Conservation (phyloP, 352 stramenopile genomes). For the Phytophthora fragariaefolia region DNA sequence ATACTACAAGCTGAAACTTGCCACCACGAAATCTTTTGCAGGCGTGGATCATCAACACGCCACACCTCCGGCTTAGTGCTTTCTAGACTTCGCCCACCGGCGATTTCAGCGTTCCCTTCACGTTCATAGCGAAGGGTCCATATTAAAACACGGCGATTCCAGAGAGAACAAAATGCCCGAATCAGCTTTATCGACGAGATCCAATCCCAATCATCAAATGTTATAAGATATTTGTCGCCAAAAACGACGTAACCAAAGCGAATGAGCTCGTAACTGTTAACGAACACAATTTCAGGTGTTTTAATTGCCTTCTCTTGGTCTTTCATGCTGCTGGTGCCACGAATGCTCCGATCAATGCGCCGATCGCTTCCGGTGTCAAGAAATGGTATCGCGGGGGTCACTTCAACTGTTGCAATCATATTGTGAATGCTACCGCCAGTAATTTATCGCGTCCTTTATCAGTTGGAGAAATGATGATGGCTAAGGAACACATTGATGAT, state of each 20-base stretch:
- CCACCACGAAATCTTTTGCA: conserved; percentile 17
- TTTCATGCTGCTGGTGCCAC: too few relatives aligned
- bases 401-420: too few relatives aligned
- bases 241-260: conserved; percentile 35
- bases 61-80: conserved; percentile 12
- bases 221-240: conserved; percentile 27
- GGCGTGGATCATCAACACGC: conserved; percentile 17
- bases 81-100: not conserved
- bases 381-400: too few relatives aligned
- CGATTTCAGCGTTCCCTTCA: not conserved
- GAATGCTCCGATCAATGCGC: too few relatives aligned
- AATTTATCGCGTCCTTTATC: too few relatives aligned
- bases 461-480: too few relatives aligned
- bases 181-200: conserved; percentile 19
- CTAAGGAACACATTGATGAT: not conserved
- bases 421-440: too few relatives aligned
- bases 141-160: conserved; percentile 31
- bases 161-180: conserved; percentile 23
- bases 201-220: conserved; percentile 33
- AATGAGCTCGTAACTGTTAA: conserved; percentile 36
- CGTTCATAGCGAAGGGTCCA: conserved; percentile 21
- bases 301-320: too few relatives aligned
- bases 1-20: conserved; percentile 8
- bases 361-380: too few relatives aligned
- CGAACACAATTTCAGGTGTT: not conserved